Percentiles rank a stretch among this genome's conserved stretches.
Evolutionary conservation across 176 grass and related monocot genomes (phyloP).

Genomic region (Ananas comosus): DNA sequence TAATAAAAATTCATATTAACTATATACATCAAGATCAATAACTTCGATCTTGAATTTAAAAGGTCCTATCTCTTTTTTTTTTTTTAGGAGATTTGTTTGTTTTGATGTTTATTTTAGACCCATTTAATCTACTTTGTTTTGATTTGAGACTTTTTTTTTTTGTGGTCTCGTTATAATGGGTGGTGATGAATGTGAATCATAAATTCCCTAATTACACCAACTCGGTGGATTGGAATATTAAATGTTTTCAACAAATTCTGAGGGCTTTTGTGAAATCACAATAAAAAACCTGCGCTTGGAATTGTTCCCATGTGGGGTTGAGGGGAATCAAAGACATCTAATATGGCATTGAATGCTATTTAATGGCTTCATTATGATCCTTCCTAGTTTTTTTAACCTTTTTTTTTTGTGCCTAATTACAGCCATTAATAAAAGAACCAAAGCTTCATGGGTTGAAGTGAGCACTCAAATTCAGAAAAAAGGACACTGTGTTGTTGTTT

Average conservation of each 20-base stretch:
- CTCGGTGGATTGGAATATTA: not conserved
- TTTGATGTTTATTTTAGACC: too few relatives aligned
- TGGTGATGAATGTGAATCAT: not conserved
- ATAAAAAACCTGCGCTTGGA: not conserved
- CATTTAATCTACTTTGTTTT: too few relatives aligned
- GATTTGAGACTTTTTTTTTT: not conserved
- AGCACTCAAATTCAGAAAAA: not conserved
- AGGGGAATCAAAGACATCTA: not conserved
- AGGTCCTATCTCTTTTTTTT: too few relatives aligned
- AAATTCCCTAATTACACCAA: not conserved
- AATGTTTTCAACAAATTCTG: not conserved
- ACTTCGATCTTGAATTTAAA: too few relatives aligned
- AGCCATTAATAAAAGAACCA: not conserved
- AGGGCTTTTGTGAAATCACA: not conserved
- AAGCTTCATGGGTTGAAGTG: not conserved
- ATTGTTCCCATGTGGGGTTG: not conserved
- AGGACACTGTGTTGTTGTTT: not conserved
- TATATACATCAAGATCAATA: too few relatives aligned
- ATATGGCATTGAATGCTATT: conserved; percentile 28
- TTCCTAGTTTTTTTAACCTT: not conserved
- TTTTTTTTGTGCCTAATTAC: conserved; percentile 7
- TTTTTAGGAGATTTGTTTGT: too few relatives aligned
- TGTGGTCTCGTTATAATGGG: not conserved
- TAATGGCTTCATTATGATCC: conserved; percentile 9
- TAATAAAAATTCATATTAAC: too few relatives aligned